These are phyloP conservation scores for Scheffersomyces lignosus DNA, from an alignment of 805 yeast genomes.

Conservation along the genomic window DNA sequence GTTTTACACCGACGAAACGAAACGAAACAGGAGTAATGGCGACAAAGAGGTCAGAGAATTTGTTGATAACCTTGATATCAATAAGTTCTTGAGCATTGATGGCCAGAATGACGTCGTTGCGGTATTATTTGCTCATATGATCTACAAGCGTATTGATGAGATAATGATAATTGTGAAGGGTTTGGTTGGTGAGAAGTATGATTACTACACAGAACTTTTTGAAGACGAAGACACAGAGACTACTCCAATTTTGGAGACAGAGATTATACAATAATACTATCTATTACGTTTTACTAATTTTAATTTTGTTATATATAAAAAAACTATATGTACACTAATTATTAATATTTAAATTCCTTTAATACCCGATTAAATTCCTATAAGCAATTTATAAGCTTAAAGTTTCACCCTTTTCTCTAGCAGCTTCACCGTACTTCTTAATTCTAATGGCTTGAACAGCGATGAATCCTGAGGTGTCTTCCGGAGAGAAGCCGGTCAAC, in stretches of 20 bases:
- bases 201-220: conserved; percentile 13
- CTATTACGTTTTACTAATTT: no score
- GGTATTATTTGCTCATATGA: conserved; percentile 28
- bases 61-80: conserved; percentile 22
- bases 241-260: no score
- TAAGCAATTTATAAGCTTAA: conserved; percentile 46
- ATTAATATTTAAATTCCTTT: background rate
- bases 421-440: conserved; percentile 96
- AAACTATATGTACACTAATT: background rate
- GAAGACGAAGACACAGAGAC: no score
- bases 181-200: conserved; percentile 37
- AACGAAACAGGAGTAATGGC: background rate
- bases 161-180: conserved; percentile 27
- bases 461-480: conserved; percentile 95
- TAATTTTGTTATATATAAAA: background rate
- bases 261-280: no score
- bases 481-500: conserved; percentile 95
- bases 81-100: conserved; percentile 27
- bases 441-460: conserved; percentile 98
- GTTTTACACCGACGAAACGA: conserved; percentile 1
- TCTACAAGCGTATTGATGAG: conserved; percentile 30
- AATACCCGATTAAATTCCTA: conserved; percentile 21
- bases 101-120: conserved; percentile 29
- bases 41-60: conserved; percentile 3
- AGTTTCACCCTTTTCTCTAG: conserved; percentile 70